Evolutionary conservation across 2,329 filamentous ascomycete genomes (phyloP).

Genomic region (Torrubiella hemipterigena): DNA sequence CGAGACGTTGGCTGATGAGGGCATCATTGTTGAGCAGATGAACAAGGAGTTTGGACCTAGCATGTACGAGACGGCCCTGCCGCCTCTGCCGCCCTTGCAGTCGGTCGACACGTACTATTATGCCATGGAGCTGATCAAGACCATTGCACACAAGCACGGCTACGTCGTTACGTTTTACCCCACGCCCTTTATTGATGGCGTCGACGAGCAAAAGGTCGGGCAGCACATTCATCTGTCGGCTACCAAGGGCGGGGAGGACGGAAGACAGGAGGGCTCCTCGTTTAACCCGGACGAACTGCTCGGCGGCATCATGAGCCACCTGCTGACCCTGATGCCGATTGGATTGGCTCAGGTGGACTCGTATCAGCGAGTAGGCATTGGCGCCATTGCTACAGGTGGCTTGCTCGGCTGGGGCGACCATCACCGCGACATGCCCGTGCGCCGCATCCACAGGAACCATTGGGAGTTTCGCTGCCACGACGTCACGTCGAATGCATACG

Average conservation of each 20-base stretch:
- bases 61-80: constrained; percentile 1
- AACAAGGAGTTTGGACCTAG: constrained; percentile 1
- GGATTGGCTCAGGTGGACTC: constrained; percentile 1
- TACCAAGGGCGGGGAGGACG: constrained; percentile 1
- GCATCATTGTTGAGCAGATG: constrained; percentile 1
- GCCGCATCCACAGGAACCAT: neutral
- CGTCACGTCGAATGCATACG: neutral
- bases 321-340: neutral
- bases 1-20: neutral
- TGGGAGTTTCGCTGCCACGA: neutral
- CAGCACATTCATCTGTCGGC: constrained; percentile 3
- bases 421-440: neutral
- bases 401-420: neutral
- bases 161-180: constrained; percentile 1
- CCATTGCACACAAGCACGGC: constrained; percentile 1
- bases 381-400: neutral
- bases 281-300: constrained; percentile 2
- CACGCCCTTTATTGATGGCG: neutral
- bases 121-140: neutral
- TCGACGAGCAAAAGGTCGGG: neutral
- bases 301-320: constrained; percentile 1
- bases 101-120: constrained; percentile 1
- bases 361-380: constrained; percentile 1
- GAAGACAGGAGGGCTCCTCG: neutral
- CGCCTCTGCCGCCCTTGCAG: constrained; percentile 1